phyloP scores from a whole-genome alignment of 192 early-diverging fungal genomes.

The Umbelopsis ramanniana region DNA sequence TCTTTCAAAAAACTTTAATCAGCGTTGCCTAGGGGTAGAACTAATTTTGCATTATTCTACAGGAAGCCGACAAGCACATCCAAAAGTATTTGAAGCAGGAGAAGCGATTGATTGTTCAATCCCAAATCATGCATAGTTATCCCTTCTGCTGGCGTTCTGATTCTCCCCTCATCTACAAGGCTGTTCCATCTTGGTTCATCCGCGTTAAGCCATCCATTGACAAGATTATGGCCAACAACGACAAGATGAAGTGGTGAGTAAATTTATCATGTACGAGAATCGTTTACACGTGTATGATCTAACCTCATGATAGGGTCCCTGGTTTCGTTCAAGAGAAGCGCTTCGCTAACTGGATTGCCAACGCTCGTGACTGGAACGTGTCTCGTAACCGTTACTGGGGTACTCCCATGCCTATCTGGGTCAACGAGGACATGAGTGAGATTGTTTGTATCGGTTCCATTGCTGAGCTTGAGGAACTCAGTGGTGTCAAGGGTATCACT shows the following conservation, averaged over 20 bases:
- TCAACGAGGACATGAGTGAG: slow-evolving; percentile 89
- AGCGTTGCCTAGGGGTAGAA: not conserved
- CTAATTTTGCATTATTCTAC: slow-evolving; percentile 2
- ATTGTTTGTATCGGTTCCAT: slow-evolving; percentile 92
- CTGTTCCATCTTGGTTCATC: slow-evolving; percentile 97
- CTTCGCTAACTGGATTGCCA: slow-evolving; percentile 96
- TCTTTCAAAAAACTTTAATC: not conserved
- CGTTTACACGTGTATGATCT: slow-evolving; percentile 7
- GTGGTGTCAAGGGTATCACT: slow-evolving; percentile 82
- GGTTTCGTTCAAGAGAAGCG: slow-evolving; percentile 96
- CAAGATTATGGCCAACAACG: slow-evolving; percentile 86
- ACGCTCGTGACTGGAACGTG: slow-evolving; percentile 97
- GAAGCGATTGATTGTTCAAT: slow-evolving; percentile 88
- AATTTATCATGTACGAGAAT: not conserved
- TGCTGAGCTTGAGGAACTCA: slow-evolving; percentile 84
- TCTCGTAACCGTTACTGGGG: slow-evolving; percentile 99
- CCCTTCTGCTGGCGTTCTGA: slow-evolving; percentile 99
- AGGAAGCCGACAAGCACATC: slow-evolving; percentile 95
- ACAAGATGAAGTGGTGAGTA: slow-evolving; percentile 79
- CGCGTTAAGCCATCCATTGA: slow-evolving; percentile 86
- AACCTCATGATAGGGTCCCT: slow-evolving; percentile 64
- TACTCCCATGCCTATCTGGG: slow-evolving; percentile 99
- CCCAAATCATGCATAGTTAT: slow-evolving; percentile 90
- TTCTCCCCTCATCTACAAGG: slow-evolving; percentile 96
- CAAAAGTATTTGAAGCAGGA: slow-evolving; percentile 86